Base-by-base conservation (phyloP, 306 rosid genomes). In the Vachellia collinsii region DNA sequence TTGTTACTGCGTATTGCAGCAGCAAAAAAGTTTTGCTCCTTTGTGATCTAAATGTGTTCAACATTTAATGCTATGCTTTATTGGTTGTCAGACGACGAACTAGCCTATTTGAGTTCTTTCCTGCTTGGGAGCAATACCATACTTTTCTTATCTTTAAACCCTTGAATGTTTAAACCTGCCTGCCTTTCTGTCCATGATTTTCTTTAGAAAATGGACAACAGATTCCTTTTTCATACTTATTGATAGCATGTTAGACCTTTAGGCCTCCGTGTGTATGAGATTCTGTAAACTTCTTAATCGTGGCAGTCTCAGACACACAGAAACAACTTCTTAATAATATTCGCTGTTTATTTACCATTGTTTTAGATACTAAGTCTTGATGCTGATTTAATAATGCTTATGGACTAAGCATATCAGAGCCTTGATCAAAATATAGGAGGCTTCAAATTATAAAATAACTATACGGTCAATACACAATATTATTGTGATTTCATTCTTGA, bases 381-480 rank as follows among this genome's bases (percentile, higher is more conserved):
- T 67, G 50, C 9, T 29, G 41, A 17, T 74, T 8, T n/a, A 14
- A 22, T 38, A 62, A 58, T 39, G 67, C 42, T 39, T 9, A 77
- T 71, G 66, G 56, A 20, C 72, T 69, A 8, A n/a, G 34, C 17
- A 14, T 80, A 50, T 80, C 53, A 12, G 79, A 62, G 36, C 25
- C 59, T 23, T 23, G 16, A 34, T 22, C 58, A 62, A 37, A 25
- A 37, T 64, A 47, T 47, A 13, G n/a, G 53, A 48, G 54, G 64
- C 23, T 14, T 59, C 71, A 47, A 36, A n/a, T 4, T 14, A 34
- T 59, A 10, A 36, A 34, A 20, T 79, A 10, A 58, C 22, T 59
- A 25, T 10, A 8, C 23, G 65, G 16, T 59, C 36, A 11, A 23
- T 23, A 59, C 4, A 10, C 68, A 64, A 50, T 42, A 53, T 13